Evolutionary conservation across 2,329 filamentous ascomycete genomes (phyloP).

Genomic region (Apiospora arundinis): DNA sequence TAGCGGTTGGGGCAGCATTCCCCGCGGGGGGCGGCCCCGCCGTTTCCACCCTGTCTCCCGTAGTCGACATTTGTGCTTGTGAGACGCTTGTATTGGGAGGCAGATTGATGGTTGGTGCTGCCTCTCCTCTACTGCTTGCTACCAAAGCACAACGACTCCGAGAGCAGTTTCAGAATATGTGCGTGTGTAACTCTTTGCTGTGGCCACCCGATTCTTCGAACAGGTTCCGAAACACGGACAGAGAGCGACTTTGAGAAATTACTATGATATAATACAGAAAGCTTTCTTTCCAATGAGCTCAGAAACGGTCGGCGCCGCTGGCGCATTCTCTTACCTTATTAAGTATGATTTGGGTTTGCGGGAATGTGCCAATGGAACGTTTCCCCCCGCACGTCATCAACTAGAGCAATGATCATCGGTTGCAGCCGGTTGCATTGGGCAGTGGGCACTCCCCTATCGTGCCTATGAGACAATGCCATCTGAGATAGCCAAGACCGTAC

Average conservation of each 20-base stretch:
- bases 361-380: conserved; percentile 16
- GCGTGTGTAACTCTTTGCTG: neutral
- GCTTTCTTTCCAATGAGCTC: neutral
- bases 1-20: neutral
- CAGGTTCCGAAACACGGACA: neutral
- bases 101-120: neutral
- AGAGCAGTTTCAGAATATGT: neutral
- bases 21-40: neutral
- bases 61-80: neutral
- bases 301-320: neutral
- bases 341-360: conserved; percentile 4
- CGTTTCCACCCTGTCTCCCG: conserved; percentile 8
- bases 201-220: neutral
- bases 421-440: neutral
- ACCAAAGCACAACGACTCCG: neutral
- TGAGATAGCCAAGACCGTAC: neutral
- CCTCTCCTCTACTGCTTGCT: neutral
- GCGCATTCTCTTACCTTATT: neutral
- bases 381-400: conserved; percentile 7
- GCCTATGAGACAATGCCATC: neutral
- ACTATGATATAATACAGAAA: neutral
- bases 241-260: neutral
- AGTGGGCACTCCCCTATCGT: neutral
- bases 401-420: conserved; percentile 4
- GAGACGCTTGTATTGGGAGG: neutral